Evolutionary conservation across 805 yeast species (phyloP), one percentile per base, ranked within the genome.

Genomic region (Sugiyamaella americana): DNA sequence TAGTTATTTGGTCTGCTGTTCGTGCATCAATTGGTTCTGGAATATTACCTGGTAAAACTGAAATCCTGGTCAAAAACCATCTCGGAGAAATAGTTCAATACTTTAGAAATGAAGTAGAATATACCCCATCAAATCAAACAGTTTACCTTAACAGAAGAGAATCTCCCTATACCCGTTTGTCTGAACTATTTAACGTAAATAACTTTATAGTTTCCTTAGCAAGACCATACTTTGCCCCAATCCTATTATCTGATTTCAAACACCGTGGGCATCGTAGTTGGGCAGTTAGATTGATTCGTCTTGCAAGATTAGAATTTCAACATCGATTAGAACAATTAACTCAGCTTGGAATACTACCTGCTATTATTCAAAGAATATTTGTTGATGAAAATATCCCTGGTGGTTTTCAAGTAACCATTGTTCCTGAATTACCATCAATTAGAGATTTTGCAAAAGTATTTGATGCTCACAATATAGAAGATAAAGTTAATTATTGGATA

Each of bases 181-280:
- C 96, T 0, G 98, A 93, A 62, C 72, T 91, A 49, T 93, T 91
- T 70, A 93, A 93, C 58, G 98, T 93, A 20, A 93, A 93, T 64
- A 94, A 89, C 64, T 91, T 87, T 59, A 73, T 93, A 24, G 89
- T 89, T 1, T 86, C 96, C 18, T 71, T 91, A 53, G 96, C 98
- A 5, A 74, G 97, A 51, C 97, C 98, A 0, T 93, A 91, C 58
- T 69, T 91, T 56, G 96, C 96, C 0, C 97, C 98, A 0, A 69
- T 91, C 47, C 75, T 93, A 37, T 80, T 85, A 32, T 83, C 85
- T 53, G 96, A 87, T 59, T 72, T 87, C 58, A 83, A 82, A 58
- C 93, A 87, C 60, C 68, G 70, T 60, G 72, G 64, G n/a, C 59
- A 57, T 46, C 63, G 58, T 40, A 53, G 65, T 40, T 52, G 72